phyloP scores from a whole-genome alignment of 805 yeast genomes.

The Saccharomycopsis synnaedendra region DNA sequence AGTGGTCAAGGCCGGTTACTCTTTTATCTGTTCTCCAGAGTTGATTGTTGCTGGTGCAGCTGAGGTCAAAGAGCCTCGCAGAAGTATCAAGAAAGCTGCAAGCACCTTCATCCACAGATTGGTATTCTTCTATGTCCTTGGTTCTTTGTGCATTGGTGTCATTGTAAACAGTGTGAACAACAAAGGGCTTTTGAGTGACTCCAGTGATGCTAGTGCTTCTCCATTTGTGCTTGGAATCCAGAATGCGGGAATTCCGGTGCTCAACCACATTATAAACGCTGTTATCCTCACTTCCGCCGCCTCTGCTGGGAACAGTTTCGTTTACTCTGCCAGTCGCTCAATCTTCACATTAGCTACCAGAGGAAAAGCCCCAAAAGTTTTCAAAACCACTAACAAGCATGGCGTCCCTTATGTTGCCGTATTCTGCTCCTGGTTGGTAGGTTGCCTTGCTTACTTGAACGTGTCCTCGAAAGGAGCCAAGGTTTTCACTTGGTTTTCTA shows the following conservation, averaged over 20 bases:
- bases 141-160: slow-evolving; percentile 47
- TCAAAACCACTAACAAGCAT: slow-evolving; percentile 49
- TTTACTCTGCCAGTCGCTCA: slow-evolving; percentile 26
- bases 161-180: slow-evolving; percentile 45
- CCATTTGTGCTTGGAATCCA: slow-evolving; percentile 65
- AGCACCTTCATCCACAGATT: slow-evolving; percentile 50
- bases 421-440: slow-evolving; percentile 32
- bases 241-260: slow-evolving; percentile 52
- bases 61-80: slow-evolving; percentile 50
- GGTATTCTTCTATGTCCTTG: slow-evolving; percentile 45
- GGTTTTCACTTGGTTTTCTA: slow-evolving; percentile 59
- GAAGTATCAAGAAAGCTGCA: slow-evolving; percentile 52
- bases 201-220: slow-evolving; percentile 47
- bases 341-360: slow-evolving; percentile 38
- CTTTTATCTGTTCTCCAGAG: slow-evolving; percentile 56
- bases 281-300: slow-evolving; percentile 53
- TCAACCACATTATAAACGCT: slow-evolving; percentile 64
- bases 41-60: slow-evolving; percentile 45
- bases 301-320: slow-evolving; percentile 73
- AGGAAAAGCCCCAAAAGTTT: slow-evolving; percentile 62
- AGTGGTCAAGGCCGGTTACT: slow-evolving; percentile 52
- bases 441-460: slow-evolving; percentile 53
- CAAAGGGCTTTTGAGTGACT: slow-evolving; percentile 30
- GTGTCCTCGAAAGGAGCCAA: slow-evolving; percentile 43
- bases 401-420: slow-evolving; percentile 59